Percentiles rank a stretch among this genome's conserved stretches.
phyloP scores from a whole-genome alignment of 176 grass and related monocot species.

The sorghum (Sorghum bicolor) region DNA sequence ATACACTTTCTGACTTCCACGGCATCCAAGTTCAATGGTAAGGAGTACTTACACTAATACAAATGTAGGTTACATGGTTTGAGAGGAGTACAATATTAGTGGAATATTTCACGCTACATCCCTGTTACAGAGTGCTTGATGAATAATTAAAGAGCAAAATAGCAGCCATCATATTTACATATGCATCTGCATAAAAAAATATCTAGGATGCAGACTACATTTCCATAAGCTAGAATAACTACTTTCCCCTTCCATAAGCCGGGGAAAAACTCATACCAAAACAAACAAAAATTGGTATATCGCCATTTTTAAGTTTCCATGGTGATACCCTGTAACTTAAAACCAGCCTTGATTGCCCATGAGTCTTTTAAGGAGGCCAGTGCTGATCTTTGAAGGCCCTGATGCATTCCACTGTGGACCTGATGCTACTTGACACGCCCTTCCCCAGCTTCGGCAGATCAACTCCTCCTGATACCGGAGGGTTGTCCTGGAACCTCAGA shows the following conservation, averaged over 20 bases:
- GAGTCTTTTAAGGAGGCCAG: slow-evolving; percentile 42
- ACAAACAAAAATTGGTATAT: slow-evolving; percentile 7
- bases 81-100: background rate
- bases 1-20: background rate
- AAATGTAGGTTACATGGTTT: background rate
- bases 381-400: slow-evolving; percentile 68
- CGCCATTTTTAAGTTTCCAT: background rate
- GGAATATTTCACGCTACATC: background rate
- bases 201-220: background rate
- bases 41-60: background rate
- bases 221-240: background rate
- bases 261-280: background rate
- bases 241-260: background rate
- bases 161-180: slow-evolving; percentile 16
- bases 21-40: too few species aligned
- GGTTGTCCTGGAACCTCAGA: slow-evolving; percentile 38
- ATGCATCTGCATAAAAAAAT: background rate
- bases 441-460: slow-evolving; percentile 54
- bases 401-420: slow-evolving; percentile 57
- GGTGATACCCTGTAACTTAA: background rate
- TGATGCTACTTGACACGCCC: slow-evolving; percentile 49
- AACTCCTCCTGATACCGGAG: slow-evolving; percentile 36
- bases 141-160: background rate
- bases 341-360: background rate
- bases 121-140: background rate